Conservation (phyloP, 73 alveolate species). For the Paramecium primaurelia region DNA sequence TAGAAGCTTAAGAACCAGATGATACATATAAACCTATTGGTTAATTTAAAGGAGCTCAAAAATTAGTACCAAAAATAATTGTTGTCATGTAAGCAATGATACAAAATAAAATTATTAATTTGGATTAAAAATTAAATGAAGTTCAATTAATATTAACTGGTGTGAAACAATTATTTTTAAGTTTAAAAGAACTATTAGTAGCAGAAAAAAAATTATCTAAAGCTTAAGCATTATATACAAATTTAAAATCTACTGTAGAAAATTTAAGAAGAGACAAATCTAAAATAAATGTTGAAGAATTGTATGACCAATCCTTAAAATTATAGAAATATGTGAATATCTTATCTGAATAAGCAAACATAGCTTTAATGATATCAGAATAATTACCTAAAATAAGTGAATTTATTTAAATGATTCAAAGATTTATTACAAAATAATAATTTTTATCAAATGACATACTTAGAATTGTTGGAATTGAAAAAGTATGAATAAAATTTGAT, state of each 20-base stretch:
- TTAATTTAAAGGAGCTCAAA: slow-evolving; percentile 5
- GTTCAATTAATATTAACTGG: not conserved
- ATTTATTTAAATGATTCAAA: not conserved
- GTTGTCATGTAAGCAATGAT: slow-evolving; percentile 2
- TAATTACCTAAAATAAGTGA: slow-evolving; percentile 14
- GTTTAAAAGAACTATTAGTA: not conserved
- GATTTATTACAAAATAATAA: not conserved
- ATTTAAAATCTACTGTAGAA: not conserved
- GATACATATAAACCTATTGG: slow-evolving; percentile 10
- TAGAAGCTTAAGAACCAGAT: slow-evolving; percentile 15
- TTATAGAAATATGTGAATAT: slow-evolving; percentile 30
- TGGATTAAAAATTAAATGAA: not conserved
- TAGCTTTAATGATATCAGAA: not conserved
- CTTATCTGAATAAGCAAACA: not conserved
- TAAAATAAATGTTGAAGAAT: not conserved
- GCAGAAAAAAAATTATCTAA: slow-evolving; percentile 24
- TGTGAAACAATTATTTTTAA: not conserved
- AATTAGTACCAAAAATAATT: not conserved
- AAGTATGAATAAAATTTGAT: not conserved
- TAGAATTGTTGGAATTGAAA: not conserved
- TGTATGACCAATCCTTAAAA: not conserved
- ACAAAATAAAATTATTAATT: not conserved
- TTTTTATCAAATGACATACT: not conserved
- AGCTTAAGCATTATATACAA: not conserved
- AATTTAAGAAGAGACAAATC: not conserved